Evolutionary conservation across 129 eudicot genomes (phyloP).

Genomic region (Chrysanthemum seticuspe): DNA sequence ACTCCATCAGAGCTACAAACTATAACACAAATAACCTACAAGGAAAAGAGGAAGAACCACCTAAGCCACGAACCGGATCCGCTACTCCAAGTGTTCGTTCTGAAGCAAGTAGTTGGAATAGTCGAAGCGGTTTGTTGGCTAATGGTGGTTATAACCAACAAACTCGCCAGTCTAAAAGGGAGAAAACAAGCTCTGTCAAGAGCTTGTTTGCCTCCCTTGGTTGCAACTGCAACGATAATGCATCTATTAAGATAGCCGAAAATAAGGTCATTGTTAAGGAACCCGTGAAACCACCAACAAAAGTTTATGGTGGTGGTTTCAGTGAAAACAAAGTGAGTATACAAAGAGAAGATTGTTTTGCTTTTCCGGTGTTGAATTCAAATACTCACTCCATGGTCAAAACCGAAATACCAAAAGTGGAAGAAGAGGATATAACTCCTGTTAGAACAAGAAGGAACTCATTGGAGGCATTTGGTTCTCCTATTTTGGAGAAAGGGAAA

Average conservation of each 20-base stretch:
- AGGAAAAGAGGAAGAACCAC: constrained; percentile 10
- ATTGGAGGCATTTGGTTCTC: constrained; percentile 44
- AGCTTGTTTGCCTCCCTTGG: constrained; percentile 43
- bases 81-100: constrained; percentile 59
- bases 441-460: constrained; percentile 31
- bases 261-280: constrained; percentile 20
- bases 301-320: constrained; percentile 5
- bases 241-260: constrained; percentile 44
- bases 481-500: constrained; percentile 32
- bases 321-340: constrained; percentile 5
- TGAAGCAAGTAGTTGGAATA: constrained; percentile 68
- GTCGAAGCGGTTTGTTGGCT: constrained; percentile 50
- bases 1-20: constrained; percentile 17
- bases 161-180: constrained; percentile 23
- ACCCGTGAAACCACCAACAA: constrained; percentile 6
- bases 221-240: constrained; percentile 52
- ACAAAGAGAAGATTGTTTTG: constrained; percentile 29
- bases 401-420: constrained; percentile 15
- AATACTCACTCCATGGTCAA: constrained; percentile 17
- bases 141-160: constrained; percentile 14
- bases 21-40: constrained; percentile 22
- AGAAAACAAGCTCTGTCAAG: constrained; percentile 33
- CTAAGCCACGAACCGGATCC: constrained; percentile 28
- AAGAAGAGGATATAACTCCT: constrained; percentile 21
- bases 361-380: constrained; percentile 25